Percentiles rank a stretch among this genome's conserved stretches.
Conservation (phyloP, 116 monocot genomes). For the Zostera marina region DNA sequence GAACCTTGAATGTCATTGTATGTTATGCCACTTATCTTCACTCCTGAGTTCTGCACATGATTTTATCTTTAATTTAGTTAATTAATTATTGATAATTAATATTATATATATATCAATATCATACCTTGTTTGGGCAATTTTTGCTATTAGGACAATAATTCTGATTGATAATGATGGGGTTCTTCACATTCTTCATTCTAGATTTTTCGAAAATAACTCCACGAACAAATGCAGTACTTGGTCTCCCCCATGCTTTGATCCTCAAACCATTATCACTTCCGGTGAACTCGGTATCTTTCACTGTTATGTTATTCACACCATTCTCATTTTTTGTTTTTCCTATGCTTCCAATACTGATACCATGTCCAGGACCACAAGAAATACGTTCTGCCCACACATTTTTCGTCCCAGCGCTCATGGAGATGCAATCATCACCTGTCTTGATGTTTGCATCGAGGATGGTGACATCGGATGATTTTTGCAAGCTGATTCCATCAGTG, state of each 20-base stretch:
- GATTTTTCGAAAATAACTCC: no score
- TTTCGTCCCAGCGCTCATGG: slow-evolving; percentile 36
- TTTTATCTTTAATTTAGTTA: no score
- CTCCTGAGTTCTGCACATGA: slow-evolving; percentile 22
- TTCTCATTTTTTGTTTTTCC: slow-evolving; percentile 11
- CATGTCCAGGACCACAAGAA: slow-evolving; percentile 68
- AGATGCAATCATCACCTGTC: slow-evolving; percentile 85
- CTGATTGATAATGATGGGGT: slow-evolving; percentile 45
- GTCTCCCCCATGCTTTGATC: slow-evolving; percentile 39
- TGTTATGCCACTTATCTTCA: slow-evolving; percentile 29
- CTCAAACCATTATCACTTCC: slow-evolving; percentile 31
- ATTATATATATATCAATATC: no score
- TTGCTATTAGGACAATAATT: slow-evolving; percentile 31
- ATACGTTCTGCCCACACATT: slow-evolving; percentile 40
- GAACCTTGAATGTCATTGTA: slow-evolving; percentile 31
- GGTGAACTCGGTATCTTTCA: no score
- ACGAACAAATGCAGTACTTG: no score
- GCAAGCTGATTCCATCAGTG: slow-evolving; percentile 71
- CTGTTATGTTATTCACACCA: slow-evolving; percentile 41
- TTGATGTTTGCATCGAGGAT: slow-evolving; percentile 22
- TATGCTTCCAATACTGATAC: slow-evolving; percentile 61
- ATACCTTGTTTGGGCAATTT: slow-evolving; percentile 20
- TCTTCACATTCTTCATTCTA: slow-evolving; percentile 16
- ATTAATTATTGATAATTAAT: no score
- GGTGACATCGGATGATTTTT: slow-evolving; percentile 30